Evolutionary conservation across 1,284 basidiomycete species (phyloP).

Genomic region (Sporisorium graminicola): DNA sequence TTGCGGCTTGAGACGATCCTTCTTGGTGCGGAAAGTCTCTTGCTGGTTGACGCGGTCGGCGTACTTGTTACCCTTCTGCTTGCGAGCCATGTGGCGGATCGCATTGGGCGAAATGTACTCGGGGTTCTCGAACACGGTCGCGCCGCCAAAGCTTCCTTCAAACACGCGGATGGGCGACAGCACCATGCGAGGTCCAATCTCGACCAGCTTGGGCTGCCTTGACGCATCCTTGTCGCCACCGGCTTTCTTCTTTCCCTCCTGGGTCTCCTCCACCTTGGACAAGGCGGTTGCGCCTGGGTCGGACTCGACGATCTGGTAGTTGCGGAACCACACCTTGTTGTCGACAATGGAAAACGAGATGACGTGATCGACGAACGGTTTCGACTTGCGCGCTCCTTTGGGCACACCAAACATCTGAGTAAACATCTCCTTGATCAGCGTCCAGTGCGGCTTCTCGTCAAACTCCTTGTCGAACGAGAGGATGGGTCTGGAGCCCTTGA

Average conservation of each 20-base stretch:
- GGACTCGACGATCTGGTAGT: constrained; percentile 83
- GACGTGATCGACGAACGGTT: constrained; percentile 98
- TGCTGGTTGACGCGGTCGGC: constrained; percentile 83
- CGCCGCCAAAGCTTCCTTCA: constrained; percentile 85
- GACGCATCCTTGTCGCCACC: constrained; percentile 23
- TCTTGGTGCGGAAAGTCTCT: constrained; percentile 77
- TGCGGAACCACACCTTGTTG: constrained; percentile 98
- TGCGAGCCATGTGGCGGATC: constrained; percentile 79
- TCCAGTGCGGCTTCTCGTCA: constrained; percentile 88
- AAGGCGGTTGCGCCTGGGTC: constrained; percentile 72
- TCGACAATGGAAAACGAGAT: constrained; percentile 95
- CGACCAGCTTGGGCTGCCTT: constrained; percentile 64
- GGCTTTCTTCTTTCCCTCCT: constrained; percentile 48
- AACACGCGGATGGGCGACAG: constrained; percentile 98
- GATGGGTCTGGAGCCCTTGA: constrained; percentile 93
- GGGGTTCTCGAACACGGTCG: constrained; percentile 95
- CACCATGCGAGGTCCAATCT: constrained; percentile 95
- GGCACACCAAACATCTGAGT: constrained; percentile 97
- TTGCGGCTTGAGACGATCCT: constrained; percentile 76
- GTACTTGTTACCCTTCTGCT: constrained; percentile 84
- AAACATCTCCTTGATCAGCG: constrained; percentile 92
- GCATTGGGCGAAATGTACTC: constrained; percentile 92
- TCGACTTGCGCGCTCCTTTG: constrained; percentile 85
- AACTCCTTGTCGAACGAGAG: constrained; percentile 93
- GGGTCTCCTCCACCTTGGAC: constrained; percentile 73